A percentile compares a stretch with the other conserved stretches of the same genome.
phyloP scores from a whole-genome alignment of 768 basidiomycete genomes.

The Phaeotremella fagi region DNA sequence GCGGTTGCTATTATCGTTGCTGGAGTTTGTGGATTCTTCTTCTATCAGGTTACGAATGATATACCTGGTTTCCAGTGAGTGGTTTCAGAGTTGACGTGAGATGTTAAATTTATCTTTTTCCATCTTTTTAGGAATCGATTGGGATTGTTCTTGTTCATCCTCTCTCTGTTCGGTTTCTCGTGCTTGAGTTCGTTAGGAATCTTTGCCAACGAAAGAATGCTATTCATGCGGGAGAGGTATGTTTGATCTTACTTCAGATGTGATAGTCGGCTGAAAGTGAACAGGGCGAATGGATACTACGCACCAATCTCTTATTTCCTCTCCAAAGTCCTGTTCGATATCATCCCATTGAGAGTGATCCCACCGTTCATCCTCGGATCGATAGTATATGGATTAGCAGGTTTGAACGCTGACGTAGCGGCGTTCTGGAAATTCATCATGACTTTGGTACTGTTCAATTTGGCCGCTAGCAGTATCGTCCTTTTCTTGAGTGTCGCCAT shows the following conservation, averaged over 20 bases:
- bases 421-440: conserved; percentile 99
- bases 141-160: conserved; percentile 94
- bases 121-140: conserved; percentile 44
- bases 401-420: conserved; percentile 81
- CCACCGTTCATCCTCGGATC: conserved; percentile 93
- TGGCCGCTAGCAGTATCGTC: conserved; percentile 89
- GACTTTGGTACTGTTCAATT: conserved; percentile 89
- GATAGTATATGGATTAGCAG: conserved; percentile 90
- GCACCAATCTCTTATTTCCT: conserved; percentile 93
- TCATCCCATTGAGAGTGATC: conserved; percentile 86
- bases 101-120: conserved; percentile 1
- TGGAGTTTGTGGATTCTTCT: conserved; percentile 89
- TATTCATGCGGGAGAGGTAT: conserved; percentile 97
- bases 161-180: conserved; percentile 96
- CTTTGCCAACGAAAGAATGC: conserved; percentile 88
- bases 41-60: conserved; percentile 82
- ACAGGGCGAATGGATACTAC: conserved; percentile 93
- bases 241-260: conserved; percentile 17
- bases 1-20: conserved; percentile 75
- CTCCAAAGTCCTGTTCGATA: conserved; percentile 96
- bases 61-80: conserved; percentile 96
- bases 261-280: not conserved
- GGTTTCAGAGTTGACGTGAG: not conserved
- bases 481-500: conserved; percentile 85
- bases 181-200: conserved; percentile 87